Evolutionary conservation across 73 alveolate species (phyloP).

Genomic region (Symbiodinium pilosum): DNA sequence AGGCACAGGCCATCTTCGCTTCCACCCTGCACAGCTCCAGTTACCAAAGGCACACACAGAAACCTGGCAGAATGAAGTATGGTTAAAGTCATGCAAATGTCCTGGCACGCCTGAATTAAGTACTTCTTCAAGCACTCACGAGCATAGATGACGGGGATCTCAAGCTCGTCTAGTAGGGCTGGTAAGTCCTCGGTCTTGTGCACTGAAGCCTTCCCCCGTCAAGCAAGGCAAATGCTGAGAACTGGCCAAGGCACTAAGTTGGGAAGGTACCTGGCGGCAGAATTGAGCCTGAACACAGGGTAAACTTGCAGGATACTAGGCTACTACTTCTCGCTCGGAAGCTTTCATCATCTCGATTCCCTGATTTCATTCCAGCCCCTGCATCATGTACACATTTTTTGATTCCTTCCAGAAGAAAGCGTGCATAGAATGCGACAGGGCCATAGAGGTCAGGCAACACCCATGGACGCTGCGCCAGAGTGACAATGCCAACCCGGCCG

Average conservation of each 20-base stretch:
- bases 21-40: background rate
- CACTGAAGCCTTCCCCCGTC: background rate
- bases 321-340: background rate
- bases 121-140: conserved; percentile 51
- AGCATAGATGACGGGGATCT: conserved; percentile 74
- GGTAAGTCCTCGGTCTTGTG: conserved; percentile 59
- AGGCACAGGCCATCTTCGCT: conserved; percentile 51
- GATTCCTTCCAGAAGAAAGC: too few species aligned
- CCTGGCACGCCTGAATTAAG: conserved; percentile 28
- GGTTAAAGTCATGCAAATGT: background rate
- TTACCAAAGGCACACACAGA: background rate
- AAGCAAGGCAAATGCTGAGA: too few species aligned
- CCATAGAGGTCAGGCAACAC: background rate
- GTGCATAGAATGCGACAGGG: too few species aligned
- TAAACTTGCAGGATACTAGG: background rate
- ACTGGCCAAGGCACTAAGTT: background rate
- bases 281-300: background rate
- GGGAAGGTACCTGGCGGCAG: conserved; percentile 83
- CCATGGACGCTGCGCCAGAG: conserved; percentile 81
- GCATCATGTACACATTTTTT: too few species aligned
- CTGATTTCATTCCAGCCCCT: background rate
- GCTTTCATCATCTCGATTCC: background rate
- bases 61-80: background rate
- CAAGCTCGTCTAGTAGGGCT: conserved; percentile 44
- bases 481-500: conserved; percentile 65